phyloP scores from a whole-genome alignment of 768 basidiomycete species.

The Amanita pseudoporphyria region DNA sequence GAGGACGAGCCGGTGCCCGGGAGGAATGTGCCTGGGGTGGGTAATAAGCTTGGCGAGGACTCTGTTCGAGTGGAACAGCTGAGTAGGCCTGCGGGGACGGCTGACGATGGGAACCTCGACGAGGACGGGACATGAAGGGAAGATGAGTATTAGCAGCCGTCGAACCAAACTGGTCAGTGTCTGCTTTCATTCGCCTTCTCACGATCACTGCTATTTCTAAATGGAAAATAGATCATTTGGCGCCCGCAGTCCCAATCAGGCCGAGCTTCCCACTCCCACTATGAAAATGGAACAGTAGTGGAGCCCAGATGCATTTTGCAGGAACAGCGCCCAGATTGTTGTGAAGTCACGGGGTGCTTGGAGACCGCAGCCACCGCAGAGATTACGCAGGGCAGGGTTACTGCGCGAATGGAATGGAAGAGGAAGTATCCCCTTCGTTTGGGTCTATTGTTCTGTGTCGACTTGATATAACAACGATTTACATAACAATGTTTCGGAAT shows the following conservation, averaged over 20 bases:
- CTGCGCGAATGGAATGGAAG: not conserved
- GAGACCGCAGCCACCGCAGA: not conserved
- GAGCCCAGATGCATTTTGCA: too few relatives aligned
- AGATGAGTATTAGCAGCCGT: constrained; percentile 7
- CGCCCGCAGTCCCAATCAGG: not conserved
- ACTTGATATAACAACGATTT: not conserved
- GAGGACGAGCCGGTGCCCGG: constrained; percentile 15
- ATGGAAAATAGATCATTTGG: not conserved
- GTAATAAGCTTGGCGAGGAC: constrained; percentile 23
- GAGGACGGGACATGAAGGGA: constrained; percentile 27
- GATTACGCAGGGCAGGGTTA: too few relatives aligned
- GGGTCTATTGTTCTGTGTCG: not conserved
- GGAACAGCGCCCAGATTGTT: too few relatives aligned
- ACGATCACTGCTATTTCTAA: constrained; percentile 5
- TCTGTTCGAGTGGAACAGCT: constrained; percentile 56
- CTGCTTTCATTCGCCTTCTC: not conserved
- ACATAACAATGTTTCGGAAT: not conserved
- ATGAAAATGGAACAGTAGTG: too few relatives aligned
- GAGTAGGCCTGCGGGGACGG: constrained; percentile 47
- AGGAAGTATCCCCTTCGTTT: not conserved
- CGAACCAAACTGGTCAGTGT: not conserved
- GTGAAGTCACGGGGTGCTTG: too few relatives aligned
- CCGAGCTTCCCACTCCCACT: too few relatives aligned
- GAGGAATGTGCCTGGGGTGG: constrained; percentile 18
- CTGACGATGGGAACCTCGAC: constrained; percentile 29